Evolutionary conservation across 2,329 filamentous ascomycete species (phyloP).

Genomic region (Aspergillus bombycis): DNA sequence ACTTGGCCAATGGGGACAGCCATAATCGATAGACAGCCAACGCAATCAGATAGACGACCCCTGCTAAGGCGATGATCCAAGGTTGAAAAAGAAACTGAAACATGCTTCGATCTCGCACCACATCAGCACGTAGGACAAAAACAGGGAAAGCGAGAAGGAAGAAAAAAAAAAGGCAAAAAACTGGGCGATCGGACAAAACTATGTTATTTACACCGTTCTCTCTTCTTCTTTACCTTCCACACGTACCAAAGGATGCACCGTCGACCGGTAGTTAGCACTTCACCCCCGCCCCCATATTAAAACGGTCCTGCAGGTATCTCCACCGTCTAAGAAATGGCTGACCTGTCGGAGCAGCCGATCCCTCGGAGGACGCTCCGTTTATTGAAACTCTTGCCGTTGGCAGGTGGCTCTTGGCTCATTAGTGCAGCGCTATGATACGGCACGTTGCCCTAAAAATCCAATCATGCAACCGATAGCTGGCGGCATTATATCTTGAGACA

Average conservation of each 20-base stretch:
- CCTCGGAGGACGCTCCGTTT: background rate
- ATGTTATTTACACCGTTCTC: background rate
- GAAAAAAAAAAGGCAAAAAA: background rate
- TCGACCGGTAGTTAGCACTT: background rate
- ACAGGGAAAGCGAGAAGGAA: background rate
- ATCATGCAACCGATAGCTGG: slow-evolving; percentile 1
- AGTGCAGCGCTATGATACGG: background rate
- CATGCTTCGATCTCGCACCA: background rate
- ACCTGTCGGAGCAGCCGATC: background rate
- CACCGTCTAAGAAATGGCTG: background rate
- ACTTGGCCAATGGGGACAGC: slow-evolving; percentile 33
- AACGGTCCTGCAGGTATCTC: background rate
- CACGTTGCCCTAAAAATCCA: background rate
- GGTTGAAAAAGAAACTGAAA: background rate
- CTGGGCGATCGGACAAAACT: background rate
- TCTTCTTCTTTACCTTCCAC: background rate
- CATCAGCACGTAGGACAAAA: background rate
- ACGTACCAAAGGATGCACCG: background rate
- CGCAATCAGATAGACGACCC: background rate
- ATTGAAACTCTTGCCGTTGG: background rate
- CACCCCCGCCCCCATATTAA: background rate
- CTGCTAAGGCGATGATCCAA: background rate
- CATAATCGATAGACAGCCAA: slow-evolving; percentile 31
- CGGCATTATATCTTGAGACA: background rate
- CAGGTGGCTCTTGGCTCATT: slow-evolving; percentile 1